Percentiles rank a stretch among this genome's conserved stretches.
Conservation (phyloP, 768 basidiomycete species). For the Suillus bovinus region DNA sequence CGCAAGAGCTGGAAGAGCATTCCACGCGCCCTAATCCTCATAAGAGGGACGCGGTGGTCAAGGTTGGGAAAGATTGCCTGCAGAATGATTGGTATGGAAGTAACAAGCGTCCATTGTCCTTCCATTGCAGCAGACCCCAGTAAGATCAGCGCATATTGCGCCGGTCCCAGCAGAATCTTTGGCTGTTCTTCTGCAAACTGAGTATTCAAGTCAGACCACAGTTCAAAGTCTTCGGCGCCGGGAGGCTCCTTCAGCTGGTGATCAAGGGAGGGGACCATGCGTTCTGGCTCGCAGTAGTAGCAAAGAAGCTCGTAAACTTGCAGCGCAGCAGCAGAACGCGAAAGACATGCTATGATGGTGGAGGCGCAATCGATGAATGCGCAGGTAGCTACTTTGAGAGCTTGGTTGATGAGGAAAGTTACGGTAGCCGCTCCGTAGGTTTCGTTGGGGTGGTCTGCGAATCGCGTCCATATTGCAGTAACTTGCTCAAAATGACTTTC, state of each 20-base stretch:
- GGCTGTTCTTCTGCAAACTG: conserved; percentile 71
- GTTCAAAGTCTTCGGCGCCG: conserved; percentile 64
- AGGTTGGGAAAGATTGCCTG: conserved; percentile 81
- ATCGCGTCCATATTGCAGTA: conserved; percentile 71
- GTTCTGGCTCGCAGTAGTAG: conserved; percentile 77
- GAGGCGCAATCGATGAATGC: conserved; percentile 79
- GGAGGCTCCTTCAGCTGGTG: conserved; percentile 63
- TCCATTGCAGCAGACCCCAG: conserved; percentile 75
- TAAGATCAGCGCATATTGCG: conserved; percentile 88
- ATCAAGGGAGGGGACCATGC: conserved; percentile 79
- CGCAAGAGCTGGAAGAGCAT: conserved; percentile 86
- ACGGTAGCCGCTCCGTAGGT: conserved; percentile 78
- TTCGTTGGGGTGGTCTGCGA: conserved; percentile 71
- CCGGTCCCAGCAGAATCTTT: conserved; percentile 69
- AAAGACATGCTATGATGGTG: conserved; percentile 81
- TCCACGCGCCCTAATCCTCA: conserved; percentile 70
- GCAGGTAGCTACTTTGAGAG: conserved; percentile 77
- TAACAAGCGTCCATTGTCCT: conserved; percentile 71
- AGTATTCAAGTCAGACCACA: conserved; percentile 80
- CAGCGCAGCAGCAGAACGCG: conserved; percentile 70
- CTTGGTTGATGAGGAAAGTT: conserved; percentile 85
- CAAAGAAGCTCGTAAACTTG: conserved; percentile 84
- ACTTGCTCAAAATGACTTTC: conserved; percentile 80
- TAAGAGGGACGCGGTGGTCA: conserved; percentile 70
- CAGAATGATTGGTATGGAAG: conserved; percentile 71